Evolutionary conservation across 257 asterid genomes (phyloP).

Genomic region (Oldenlandia corymbosa): DNA sequence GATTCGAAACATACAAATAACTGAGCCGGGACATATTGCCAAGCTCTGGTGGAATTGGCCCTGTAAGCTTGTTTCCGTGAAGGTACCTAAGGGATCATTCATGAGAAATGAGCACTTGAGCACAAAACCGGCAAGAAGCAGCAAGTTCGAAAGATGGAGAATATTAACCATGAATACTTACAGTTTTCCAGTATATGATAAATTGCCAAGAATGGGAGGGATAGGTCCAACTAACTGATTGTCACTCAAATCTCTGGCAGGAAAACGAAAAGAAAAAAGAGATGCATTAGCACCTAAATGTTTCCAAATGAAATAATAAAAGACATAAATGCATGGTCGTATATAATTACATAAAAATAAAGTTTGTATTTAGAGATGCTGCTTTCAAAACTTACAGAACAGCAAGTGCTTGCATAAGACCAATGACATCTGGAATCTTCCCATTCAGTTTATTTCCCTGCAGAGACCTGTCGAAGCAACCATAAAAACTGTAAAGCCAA

Average conservation of each 20-base stretch:
- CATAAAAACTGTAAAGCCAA: background rate
- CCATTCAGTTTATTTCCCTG: constrained; percentile 94
- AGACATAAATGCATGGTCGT: too few relatives aligned
- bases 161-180: constrained; percentile 30
- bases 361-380: too few relatives aligned
- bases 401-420: constrained; percentile 99
- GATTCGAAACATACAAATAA: constrained; percentile 54
- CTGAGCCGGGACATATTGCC: constrained; percentile 95
- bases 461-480: constrained; percentile 51
- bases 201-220: constrained; percentile 81
- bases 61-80: constrained; percentile 94
- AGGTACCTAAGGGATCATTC: constrained; percentile 49
- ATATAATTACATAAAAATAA: too few relatives aligned
- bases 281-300: background rate
- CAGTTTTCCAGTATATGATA: constrained; percentile 97
- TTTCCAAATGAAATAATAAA: too few relatives aligned
- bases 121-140: background rate
- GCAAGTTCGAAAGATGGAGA: background rate
- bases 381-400: constrained; percentile 59
- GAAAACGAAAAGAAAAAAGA: background rate
- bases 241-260: constrained; percentile 86
- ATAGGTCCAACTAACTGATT: constrained; percentile 82
- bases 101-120: background rate
- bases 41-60: constrained; percentile 76
- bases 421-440: constrained; percentile 88